These are phyloP conservation scores for Grosmannia huntii DNA, from an alignment of 2,329 filamentous ascomycete genomes.

Conservation along the genomic window DNA sequence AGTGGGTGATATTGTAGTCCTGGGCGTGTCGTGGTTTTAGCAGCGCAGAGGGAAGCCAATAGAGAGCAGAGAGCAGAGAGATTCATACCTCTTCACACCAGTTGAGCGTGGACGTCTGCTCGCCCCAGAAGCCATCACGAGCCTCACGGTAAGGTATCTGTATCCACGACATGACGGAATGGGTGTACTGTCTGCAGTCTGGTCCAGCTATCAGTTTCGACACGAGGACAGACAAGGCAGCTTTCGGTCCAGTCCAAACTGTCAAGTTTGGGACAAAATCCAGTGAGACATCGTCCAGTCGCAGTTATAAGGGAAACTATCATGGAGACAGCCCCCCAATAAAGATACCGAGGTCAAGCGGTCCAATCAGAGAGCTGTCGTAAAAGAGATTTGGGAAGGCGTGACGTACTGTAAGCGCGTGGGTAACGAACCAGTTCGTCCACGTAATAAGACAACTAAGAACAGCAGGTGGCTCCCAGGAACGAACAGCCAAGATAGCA, in stretches of 20 bases:
- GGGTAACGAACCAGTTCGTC: background rate
- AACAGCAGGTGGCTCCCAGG: background rate
- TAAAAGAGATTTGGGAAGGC: background rate
- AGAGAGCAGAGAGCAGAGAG: background rate
- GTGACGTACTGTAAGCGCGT: background rate
- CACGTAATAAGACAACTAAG: background rate
- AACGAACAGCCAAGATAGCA: background rate
- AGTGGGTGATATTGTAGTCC: slow-evolving; percentile 25
- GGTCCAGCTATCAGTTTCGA: background rate
- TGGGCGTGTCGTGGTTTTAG: slow-evolving; percentile 3
- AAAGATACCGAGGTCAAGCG: background rate
- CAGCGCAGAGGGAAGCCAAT: background rate
- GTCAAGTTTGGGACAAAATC: background rate
- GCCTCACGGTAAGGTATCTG: slow-evolving; percentile 22
- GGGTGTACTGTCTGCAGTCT: background rate
- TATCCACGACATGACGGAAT: slow-evolving; percentile 8
- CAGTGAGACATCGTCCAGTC: background rate
- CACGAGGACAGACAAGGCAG: background rate
- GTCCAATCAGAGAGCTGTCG: background rate
- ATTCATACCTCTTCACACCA: slow-evolving; percentile 25
- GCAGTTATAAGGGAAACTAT: background rate
- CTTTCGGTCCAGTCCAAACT: background rate
- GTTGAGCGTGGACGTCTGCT: slow-evolving; percentile 24
- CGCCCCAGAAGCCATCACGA: slow-evolving; percentile 24
- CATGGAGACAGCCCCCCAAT: background rate